Base-by-base conservation (phyloP, 2,329 filamentous ascomycete genomes). In the Penicillium verrucosum region DNA sequence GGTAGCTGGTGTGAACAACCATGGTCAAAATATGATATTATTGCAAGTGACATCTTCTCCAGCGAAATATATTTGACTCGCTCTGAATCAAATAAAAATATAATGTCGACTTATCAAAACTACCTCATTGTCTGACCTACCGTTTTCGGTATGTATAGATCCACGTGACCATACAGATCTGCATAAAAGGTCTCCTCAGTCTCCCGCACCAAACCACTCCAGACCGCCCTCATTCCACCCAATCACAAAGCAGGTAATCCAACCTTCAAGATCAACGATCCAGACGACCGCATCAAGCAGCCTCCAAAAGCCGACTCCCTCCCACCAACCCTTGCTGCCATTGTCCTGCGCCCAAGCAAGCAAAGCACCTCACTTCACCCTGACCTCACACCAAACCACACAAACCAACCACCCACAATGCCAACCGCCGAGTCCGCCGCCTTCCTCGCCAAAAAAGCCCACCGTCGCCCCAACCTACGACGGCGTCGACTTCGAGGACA, bases 401-500 rank as follows among this genome's bases (percentile, higher is more conserved):
- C 50, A 36, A 40, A 21, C 45, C 8, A 59, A 41, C 44, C 43
- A 42, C 18, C 30, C 62, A 74, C 70, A 70, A 87, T 87, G 85
- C 85, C 85, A 42, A 87, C 84, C 54, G 82, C 84, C 62, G 85
- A 87, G 72, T 87, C 85, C 68, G 82, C 78, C 61, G 73, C 78
- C 62, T 88, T 87, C 78, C 81, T 85, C 62, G 82, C 82, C 60
- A 83, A 84, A 71, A 71, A 87, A 87, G 76, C 85, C 85, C 63
- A 83, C 79, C 60, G 85, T 88, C 45, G 77, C 85, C 44, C 85
- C 85, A 30, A 86, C 83, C 60, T 88, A 86, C 75, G 82, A 86
- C 54, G 84, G 85, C 62, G 85, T 88, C 71, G 84, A 87, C 75
- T 87, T 84, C 75, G 81, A 85, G 61, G 84, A 88, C 77, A 85